Conservation (phyloP, 352 stramenopile species). For the Globisporangium carolinianum region DNA sequence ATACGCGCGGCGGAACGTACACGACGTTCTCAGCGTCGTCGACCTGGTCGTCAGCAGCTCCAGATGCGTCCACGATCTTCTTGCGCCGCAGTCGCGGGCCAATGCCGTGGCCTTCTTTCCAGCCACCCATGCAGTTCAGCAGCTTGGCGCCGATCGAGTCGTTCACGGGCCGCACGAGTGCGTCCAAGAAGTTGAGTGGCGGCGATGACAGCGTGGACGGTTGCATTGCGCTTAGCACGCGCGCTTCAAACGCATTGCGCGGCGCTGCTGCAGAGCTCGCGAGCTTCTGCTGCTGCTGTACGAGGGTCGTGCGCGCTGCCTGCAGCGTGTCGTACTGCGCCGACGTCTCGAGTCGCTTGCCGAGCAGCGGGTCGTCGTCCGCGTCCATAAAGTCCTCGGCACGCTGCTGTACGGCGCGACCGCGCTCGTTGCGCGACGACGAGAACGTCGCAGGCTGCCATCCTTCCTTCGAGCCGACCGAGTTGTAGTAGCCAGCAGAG, state of each 20-base stretch:
- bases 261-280: background rate
- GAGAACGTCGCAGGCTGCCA: slow-evolving; percentile 81
- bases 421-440: slow-evolving; percentile 56
- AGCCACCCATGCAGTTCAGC: slow-evolving; percentile 79
- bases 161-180: slow-evolving; percentile 62
- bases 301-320: slow-evolving; percentile 17
- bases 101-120: slow-evolving; percentile 88
- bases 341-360: slow-evolving; percentile 64
- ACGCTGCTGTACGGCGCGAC: slow-evolving; percentile 34
- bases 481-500: slow-evolving; percentile 92
- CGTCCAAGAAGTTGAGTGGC: slow-evolving; percentile 48
- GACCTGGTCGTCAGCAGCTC: slow-evolving; percentile 2
- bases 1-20: slow-evolving; percentile 50
- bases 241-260: slow-evolving; percentile 11
- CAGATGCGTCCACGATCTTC: slow-evolving; percentile 23
- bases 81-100: slow-evolving; percentile 52
- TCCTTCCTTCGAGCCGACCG: slow-evolving; percentile 86
- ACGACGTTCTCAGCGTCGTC: slow-evolving; percentile 28
- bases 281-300: slow-evolving; percentile 10
- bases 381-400: slow-evolving; percentile 94
- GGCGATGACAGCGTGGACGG: slow-evolving; percentile 6
- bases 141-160: slow-evolving; percentile 81
- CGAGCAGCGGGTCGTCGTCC: slow-evolving; percentile 87
- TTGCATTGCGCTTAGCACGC: background rate
- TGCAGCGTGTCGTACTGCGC: slow-evolving; percentile 61